phyloP scores from a whole-genome alignment of 139 green algal genomes.

The Gonium pectorale region DNA sequence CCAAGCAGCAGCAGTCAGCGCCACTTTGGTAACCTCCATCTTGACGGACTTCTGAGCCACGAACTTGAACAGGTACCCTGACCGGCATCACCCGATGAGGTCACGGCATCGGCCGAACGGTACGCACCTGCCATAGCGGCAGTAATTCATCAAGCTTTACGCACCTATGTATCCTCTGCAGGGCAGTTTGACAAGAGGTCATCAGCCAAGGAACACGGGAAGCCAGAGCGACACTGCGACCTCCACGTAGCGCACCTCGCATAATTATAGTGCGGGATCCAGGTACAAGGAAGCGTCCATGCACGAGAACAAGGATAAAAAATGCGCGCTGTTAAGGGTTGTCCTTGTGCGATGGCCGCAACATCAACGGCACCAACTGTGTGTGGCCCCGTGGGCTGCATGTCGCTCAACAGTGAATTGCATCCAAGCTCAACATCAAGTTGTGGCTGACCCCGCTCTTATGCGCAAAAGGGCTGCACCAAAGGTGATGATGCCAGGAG shows the following conservation, averaged over 20 bases:
- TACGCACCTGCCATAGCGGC: too few relatives aligned
- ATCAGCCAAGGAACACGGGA: neutral
- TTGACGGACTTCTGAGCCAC: neutral
- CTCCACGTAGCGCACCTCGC: too few relatives aligned
- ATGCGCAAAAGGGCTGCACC: too few relatives aligned
- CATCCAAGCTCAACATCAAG: neutral
- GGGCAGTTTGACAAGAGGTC: neutral
- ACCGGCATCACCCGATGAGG: too few relatives aligned
- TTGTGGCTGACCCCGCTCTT: too few relatives aligned
- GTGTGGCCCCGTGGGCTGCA: slow-evolving; percentile 19
- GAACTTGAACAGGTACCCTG: slow-evolving; percentile 30
- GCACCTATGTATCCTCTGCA: slow-evolving; percentile 28
- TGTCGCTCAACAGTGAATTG: neutral
- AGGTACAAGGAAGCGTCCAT: neutral
- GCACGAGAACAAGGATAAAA: neutral
- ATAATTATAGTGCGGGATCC: slow-evolving; percentile 31
- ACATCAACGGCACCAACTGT: neutral
- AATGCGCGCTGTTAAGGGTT: neutral
- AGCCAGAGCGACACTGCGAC: neutral
- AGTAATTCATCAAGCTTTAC: neutral
- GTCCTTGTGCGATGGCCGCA: neutral
- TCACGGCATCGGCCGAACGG: too few relatives aligned
- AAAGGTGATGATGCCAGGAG: too few relatives aligned
- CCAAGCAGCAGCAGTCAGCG: neutral
- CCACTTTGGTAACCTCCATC: neutral